Evolutionary conservation across 2,329 filamentous ascomycete genomes (phyloP), one percentile per base, ranked within the genome.

Genomic region (Parasarocladium wereldwijsianum): DNA sequence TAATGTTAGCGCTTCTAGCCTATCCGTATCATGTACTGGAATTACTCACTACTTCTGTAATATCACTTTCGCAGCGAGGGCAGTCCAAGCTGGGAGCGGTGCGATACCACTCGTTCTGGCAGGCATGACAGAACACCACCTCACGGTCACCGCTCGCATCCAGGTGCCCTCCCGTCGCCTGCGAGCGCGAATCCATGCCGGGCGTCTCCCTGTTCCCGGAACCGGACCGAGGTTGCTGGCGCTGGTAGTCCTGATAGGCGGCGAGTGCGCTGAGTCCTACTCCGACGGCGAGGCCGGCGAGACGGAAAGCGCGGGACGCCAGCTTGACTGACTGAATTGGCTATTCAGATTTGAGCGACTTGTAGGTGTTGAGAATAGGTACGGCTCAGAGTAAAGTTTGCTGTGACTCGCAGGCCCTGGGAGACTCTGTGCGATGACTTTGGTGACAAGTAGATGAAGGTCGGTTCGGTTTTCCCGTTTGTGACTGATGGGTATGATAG

Each of bases 111-210:
- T 93, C 78, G 38, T 79, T 58, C 31, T 66, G 51, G 57, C 90
- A 96, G 36, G 66, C 58, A 54, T 96, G 84, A 54, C 90, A 98
- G 52, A 69, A 92, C 32, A 94, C 76, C 39, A 87, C 70, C 47
- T 93, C 81, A 38, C 71, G 63, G 37, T 55, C 56, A 5, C 50
- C 43, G 14, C 51, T 55, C 38, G 62, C 61, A 46, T 69, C 64
- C 34, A 74, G 59, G 42, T 61, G 64, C 24, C 42, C 43, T 21
- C 43, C 42, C 25, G 26, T 41, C n/a, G n/a, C n/a, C n/a, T n/a
- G n/a, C n/a, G n/a, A n/a, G n/a, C n/a, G n/a, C n/a, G n/a, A n/a
- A n/a, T n/a, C n/a, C n/a, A n/a, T n/a, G 15, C 34, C 34, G 21
- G 32, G 32, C 28, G 38, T 40, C n/a, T n/a, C n/a, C n/a, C n/a